Evolutionary conservation across 768 basidiomycete genomes (phyloP), one percentile per base, ranked within the genome.

Genomic region (Tricholoma sp.): DNA sequence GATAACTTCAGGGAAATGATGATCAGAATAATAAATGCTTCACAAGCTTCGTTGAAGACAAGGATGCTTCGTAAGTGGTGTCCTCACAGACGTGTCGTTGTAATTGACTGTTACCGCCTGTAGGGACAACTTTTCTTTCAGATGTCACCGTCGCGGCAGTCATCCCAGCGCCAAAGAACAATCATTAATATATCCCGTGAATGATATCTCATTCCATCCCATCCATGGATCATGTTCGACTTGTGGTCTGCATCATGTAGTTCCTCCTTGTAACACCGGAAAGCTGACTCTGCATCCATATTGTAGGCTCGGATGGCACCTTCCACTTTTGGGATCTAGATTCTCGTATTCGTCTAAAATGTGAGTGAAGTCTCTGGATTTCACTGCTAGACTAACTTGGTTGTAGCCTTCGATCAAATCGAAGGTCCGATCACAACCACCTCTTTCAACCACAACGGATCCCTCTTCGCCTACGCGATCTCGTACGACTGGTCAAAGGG

Each of bases 251-350:
- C 70, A 55, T 47, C 46, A 16, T 27, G 7, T 14, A 5, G 11
- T 47, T 61, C 52, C 68, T 61, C 63, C 62, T 57, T 56, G 66
- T 50, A 60, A 58, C 32, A 59, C 60, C 9, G 18, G 31, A 41
- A 32, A n/a, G 41, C 41, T 19, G 31, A 16, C 6, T 39, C 27
- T 4, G 12, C 18, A 24, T 22, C 31, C 12, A 54, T 57, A 64
- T 70, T 63, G 66, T 11, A 89, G 88, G 89, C 11, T 80, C 88
- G 43, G 92, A 94, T 62, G 92, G 92, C 18, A 88, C 88, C 2
- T 85, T 94, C 69, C 89, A 92, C 79, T 91, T 89, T 71, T 95
- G 94, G 94, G 94, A 96, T 72, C 94, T 94, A 72, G 89, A 95
- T 63, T 85, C 89, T 5, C 87, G 94, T 57, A 93, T 89, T 6